Percentiles rank a stretch among this genome's conserved stretches.
Conservation (phyloP, 108 stramenopile genomes). For the Tribonema minus region DNA sequence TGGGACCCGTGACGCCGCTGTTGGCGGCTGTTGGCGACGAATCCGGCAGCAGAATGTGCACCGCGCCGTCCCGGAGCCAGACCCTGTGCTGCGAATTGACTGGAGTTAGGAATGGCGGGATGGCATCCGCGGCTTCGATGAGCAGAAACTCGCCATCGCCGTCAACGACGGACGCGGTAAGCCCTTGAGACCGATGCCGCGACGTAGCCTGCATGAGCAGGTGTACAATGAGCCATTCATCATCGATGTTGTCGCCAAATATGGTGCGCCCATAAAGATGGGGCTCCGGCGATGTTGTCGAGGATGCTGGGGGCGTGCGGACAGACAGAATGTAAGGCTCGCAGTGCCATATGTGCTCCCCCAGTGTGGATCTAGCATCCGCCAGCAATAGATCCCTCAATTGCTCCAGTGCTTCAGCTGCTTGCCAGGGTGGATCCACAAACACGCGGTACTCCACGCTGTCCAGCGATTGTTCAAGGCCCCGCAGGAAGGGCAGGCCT, state of each 20-base stretch:
- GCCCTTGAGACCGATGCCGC: not conserved
- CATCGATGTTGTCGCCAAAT: slow-evolving; percentile 24
- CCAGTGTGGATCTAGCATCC: not conserved
- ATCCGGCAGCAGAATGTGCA: not conserved
- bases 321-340: slow-evolving; percentile 14
- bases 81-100: slow-evolving; percentile 5
- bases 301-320: not conserved
- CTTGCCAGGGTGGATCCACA: not conserved
- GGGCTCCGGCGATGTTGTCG: slow-evolving; percentile 22
- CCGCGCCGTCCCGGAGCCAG: not conserved
- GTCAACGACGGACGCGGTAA: slow-evolving; percentile 18
- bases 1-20: not conserved
- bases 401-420: not conserved
- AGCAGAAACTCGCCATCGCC: slow-evolving; percentile 42
- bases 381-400: not conserved
- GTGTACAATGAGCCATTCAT: slow-evolving; percentile 40
- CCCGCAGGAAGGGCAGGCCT: slow-evolving; percentile 11
- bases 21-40: not conserved
- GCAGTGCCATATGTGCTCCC: slow-evolving; percentile 26
- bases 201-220: slow-evolving; percentile 20
- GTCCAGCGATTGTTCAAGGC: not conserved
- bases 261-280: slow-evolving; percentile 18
- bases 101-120: slow-evolving; percentile 32
- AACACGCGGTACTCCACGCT: not conserved
- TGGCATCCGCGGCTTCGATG: slow-evolving; percentile 31